phyloP scores from a whole-genome alignment of 306 rosid genomes.

The Vigna nakashimae region DNA sequence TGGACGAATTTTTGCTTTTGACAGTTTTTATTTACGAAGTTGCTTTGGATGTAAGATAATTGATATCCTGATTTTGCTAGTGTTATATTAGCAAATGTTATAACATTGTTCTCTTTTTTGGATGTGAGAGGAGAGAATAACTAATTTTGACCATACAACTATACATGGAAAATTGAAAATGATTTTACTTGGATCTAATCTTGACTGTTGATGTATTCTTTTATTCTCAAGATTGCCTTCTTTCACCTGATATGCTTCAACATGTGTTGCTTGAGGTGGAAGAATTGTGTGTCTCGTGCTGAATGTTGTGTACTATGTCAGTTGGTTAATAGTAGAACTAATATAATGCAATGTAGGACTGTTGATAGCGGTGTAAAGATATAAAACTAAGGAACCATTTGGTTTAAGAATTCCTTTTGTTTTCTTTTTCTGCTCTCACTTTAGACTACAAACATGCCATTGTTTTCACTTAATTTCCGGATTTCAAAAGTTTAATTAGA shows the following conservation, averaged over 20 bases:
- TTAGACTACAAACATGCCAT: neutral
- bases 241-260: neutral
- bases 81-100: neutral
- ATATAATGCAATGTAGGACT: neutral
- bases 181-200: neutral
- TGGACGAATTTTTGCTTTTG: neutral
- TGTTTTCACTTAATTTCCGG: neutral
- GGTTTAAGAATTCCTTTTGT: neutral
- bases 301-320: neutral
- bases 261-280: neutral
- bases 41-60: neutral
- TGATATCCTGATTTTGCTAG: neutral
- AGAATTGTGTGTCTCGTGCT: neutral
- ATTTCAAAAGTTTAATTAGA: neutral
- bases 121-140: neutral
- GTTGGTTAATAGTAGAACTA: neutral
- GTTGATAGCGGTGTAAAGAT: neutral
- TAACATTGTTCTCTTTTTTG: neutral
- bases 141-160: neutral
- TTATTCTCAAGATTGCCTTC: neutral
- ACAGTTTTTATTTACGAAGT: neutral
- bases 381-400: neutral
- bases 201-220: neutral
- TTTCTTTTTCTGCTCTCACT: too few species aligned
- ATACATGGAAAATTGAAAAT: neutral